Evolutionary conservation across 73 alveolate genomes (phyloP), one percentile per base, ranked within the genome.

Genomic region (Breviolum minutum): DNA sequence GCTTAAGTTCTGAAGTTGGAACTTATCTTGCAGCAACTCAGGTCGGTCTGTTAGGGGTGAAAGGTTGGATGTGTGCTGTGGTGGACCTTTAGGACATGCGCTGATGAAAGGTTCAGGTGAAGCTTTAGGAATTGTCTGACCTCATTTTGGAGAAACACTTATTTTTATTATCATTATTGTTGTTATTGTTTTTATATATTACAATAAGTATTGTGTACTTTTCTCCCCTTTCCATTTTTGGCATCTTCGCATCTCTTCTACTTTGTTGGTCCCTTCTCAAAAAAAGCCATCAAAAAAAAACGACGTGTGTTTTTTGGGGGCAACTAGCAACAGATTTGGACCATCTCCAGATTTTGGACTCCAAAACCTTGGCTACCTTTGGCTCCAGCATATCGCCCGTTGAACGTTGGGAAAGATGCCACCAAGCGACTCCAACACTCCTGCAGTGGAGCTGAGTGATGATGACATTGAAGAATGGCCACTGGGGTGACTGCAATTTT

Each of bases 401-500:
- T 10, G 17, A 13, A 12, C 32, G 68, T 10, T 27, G 20, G 40
- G 40, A 79, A 32, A 32, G n/a, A 87, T 87, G 95, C 95, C 95
- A 24, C 95, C 95, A n/a, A 69, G 69, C 68, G 69, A 68, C 95
- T 87, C 95, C 22, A 27, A 64, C 6, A 87, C 95, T 9, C 95
- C 95, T 20, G 85, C 83, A 30, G 95, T 87, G 83, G 70, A 29
- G n/a, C 84, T 87, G 70, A 30, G 22, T 20, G 63, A 87, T 9
- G 48, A 30, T 54, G 95, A 87, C 70, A 30, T 63, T 68, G 22
- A 66, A 10, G 84, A 63, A 9, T 87, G 95, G 95, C 32, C 27
- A 5, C 87, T n/a, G n/a, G n/a, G 29, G 24, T 69, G 80, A 16
- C 54, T 54, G 74, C 54, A 40, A 40, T 40, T 0, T 40, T 0